Evolutionary conservation across 1,284 basidiomycete genomes (phyloP), one percentile per base, ranked within the genome.

Genomic region (Puccinia sorghi): DNA sequence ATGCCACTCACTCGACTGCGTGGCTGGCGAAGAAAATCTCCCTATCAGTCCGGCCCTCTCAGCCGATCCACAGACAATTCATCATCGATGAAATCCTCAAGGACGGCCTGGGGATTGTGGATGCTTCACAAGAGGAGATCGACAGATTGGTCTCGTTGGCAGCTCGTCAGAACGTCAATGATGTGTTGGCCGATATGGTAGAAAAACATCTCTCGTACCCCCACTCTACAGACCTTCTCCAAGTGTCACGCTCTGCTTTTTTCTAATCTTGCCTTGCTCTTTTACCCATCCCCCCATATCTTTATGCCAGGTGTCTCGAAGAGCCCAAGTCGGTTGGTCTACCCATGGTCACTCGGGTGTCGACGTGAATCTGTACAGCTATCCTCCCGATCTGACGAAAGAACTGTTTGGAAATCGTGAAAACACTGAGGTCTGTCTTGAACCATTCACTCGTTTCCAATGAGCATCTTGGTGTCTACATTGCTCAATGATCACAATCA

Each of bases 341-440:
- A 86, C 85, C 0, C 81, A 82, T n/a, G 85, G 85, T 0, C 85
- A 86, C 73, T 84, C 84, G 22, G 85, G 84, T n/a, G 83, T 86
- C 46, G 85, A 86, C 73, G 84, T 86, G 59, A 84, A 85, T 48
- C 82, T 86, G 3, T 86, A 85, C 71, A 84, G 84, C 37, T 81
- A 83, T 32, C 84, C 84, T 0, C 75, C 80, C 43, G 82, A 82
- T 25, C 41, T 81, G 61, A 80, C 81, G 0, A 66, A 80, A 56
- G 81, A 81, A 0, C 76, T 86, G 7, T 61, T 75, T 0, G 85
- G 85, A 1, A 85, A 85, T 75, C 81, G 83, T 39, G 85, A 86
- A 78, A 86, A 86, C 77, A 85, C 83, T 41, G 82, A 84, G 64
- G 81, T 83, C 64, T 1, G 37, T 75, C 63, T 43, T 22, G 15